Evolutionary conservation across 495 filamentous ascomycete species (phyloP), one percentile per base, ranked within the genome.

Genomic region (Trichoderma orchidacearum): DNA sequence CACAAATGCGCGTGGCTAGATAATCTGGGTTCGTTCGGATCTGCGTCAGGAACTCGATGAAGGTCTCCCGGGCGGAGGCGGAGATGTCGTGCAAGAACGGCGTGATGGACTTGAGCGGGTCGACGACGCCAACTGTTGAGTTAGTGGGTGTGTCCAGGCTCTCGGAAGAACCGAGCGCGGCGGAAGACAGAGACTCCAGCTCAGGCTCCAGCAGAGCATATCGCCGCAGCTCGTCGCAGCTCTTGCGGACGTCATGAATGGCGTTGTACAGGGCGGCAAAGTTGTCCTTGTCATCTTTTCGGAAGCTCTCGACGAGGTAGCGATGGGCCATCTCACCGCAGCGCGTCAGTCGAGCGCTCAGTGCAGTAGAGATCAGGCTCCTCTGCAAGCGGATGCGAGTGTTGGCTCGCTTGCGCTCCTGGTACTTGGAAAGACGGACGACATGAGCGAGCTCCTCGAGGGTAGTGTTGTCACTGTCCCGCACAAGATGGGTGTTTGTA

Each of bases 221-320:
- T 30, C 80, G 75, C 56, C 81, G 75, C 29, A 79, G 84, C 57
- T 82, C 79, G 63, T 86, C 84, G 75, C 89, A 95, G 27, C 87
- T 89, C 63, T 87, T 87, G 69, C 86, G 81, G 52, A 96, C 85
- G 70, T 95, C 89, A 72, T 90, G 84, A 58, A 95, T 77, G 52
- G 89, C 85, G 75, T 92, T 87, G 68, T 91, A 95, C 50, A 96
- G 74, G 63, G 80, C 80, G 55, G 85, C 86, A 72, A 98, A 98
- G 61, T 78, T 84, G 63, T 83, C 83, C 73, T 93, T 95, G 69
- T 96, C 89, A 66, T 95, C 91, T 51, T 85, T 83, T 62, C 86
- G 86, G 69, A 95, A 89, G 64, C 82, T 81, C 64, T 98, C 91
- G 60, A 93, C 87, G 63, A 98, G 74, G 60, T 86, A 88, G 17